These are phyloP conservation scores for Rhodotorula sp. DNA, from an alignment of 1,284 basidiomycete species.

Conservation along the genomic window DNA sequence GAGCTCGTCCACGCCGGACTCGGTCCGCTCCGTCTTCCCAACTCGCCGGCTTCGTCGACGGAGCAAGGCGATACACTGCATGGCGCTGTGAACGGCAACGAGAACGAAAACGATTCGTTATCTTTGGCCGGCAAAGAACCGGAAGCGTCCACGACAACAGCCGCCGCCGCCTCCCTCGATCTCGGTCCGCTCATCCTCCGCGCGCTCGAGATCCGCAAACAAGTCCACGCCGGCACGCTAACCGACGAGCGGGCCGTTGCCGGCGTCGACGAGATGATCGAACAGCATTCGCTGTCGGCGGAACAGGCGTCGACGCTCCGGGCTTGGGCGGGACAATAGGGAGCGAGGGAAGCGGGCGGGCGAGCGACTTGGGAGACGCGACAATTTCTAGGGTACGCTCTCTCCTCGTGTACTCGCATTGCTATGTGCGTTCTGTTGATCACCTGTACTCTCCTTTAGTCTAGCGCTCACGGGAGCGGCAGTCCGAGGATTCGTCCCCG, in stretches of 20 bases:
- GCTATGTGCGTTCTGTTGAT: too few species aligned
- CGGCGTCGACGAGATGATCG: slow-evolving; percentile 5
- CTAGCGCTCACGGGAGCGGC: too few species aligned
- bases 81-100: too few species aligned
- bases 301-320: slow-evolving; percentile 15
- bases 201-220: slow-evolving; percentile 21
- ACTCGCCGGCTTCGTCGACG: background rate
- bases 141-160: background rate
- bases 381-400: background rate
- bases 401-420: background rate
- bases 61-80: too few species aligned
- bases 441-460: too few species aligned
- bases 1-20: too few species aligned
- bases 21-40: too few species aligned
- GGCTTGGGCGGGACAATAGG: slow-evolving; percentile 2
- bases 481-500: too few species aligned
- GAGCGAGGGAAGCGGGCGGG: background rate
- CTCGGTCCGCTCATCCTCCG: slow-evolving; percentile 23
- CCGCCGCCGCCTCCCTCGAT: background rate
- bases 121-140: background rate
- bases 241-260: background rate
- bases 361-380: background rate
- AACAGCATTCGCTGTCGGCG: slow-evolving; percentile 3
- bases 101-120: too few species aligned
- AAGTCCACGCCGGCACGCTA: slow-evolving; percentile 4